phyloP scores from a whole-genome alignment of 768 basidiomycete genomes.

The Baorangia bicolor region DNA sequence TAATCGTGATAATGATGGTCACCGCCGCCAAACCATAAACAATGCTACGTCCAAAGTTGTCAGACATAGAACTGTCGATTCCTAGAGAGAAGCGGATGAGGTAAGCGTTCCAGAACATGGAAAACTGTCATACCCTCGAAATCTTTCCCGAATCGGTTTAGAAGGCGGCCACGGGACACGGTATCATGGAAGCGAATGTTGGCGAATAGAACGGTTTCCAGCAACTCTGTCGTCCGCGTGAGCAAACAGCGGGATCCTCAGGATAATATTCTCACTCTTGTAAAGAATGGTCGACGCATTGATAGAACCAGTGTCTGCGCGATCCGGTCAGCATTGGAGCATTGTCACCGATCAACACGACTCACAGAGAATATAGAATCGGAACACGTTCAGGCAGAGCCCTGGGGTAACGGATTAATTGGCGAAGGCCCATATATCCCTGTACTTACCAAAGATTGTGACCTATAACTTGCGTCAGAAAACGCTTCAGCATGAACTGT shows the following conservation, averaged over 20 bases:
- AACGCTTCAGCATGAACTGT: background rate
- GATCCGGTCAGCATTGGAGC: slow-evolving; percentile 5
- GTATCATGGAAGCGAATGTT: slow-evolving; percentile 94
- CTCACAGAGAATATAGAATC: slow-evolving; percentile 74
- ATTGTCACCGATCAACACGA: slow-evolving; percentile 2
- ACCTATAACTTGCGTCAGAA: slow-evolving; percentile 34
- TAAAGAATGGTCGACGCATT: slow-evolving; percentile 78
- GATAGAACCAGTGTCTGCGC: slow-evolving; percentile 70
- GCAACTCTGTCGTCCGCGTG: slow-evolving; percentile 39
- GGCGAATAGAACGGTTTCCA: slow-evolving; percentile 83
- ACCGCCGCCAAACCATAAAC: slow-evolving; percentile 66
- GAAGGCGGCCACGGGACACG: slow-evolving; percentile 75
- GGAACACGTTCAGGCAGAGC: slow-evolving; percentile 54
- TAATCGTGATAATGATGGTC: slow-evolving; percentile 74
- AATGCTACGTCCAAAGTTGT: slow-evolving; percentile 81
- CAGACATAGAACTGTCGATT: slow-evolving; percentile 78
- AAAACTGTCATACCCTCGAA: slow-evolving; percentile 56
- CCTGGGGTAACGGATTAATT: slow-evolving; percentile 36
- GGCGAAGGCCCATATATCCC: background rate
- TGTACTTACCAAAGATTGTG: slow-evolving; percentile 34
- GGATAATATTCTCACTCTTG: slow-evolving; percentile 43
- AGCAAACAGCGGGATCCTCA: slow-evolving; percentile 6
- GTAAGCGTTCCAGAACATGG: background rate
- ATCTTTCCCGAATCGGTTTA: slow-evolving; percentile 89
- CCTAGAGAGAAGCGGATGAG: slow-evolving; percentile 41